Evolutionary conservation across 2,329 filamentous ascomycete genomes (phyloP), one percentile per base, ranked within the genome.

Genomic region (Apiospora saccharicola): DNA sequence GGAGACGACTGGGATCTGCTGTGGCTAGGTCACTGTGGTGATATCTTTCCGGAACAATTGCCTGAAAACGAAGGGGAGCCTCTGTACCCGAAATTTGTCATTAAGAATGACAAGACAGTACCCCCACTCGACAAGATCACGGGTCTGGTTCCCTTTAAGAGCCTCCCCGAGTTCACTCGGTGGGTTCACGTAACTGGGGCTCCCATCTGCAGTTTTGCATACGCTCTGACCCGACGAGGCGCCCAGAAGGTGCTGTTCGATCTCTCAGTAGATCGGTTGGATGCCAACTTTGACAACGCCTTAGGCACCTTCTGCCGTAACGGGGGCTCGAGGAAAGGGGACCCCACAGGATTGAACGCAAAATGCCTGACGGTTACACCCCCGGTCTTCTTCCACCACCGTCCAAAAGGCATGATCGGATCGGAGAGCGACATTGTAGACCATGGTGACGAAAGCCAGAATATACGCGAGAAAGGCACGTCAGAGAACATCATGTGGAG

Each of bases 21-120:
- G 14, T 83, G 80, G 81, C 77, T 82, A 1, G 82, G 82, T 1
- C 82, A 84, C 73, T 84, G 83, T 71, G 80, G 79, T 51, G 73
- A 75, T 68, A 74, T 72, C 2, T 75, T 75, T 22, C 73, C 73
- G 0, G 73, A 75, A 68, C 71, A 70, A 1, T 69, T 75, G 37
- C 57, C 72, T 24, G 71, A 75, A 53, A 75, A 72, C 53, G 19
- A 68, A 70, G 70, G 24, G 41, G 7, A 68, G 57, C 1, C 73
- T 71, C 34, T 70, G 26, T 74, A 72, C 43, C 68, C 69, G 24
- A 74, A 75, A 24, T 75, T 73, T 24, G 69, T 71, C 4, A 70
- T 75, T 13, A 61, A 72, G 2, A 37, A 71, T 22, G 73, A 75
- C 49, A 57, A 72, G n/a, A 75, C 73, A 1, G 49, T 75, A 8